These are phyloP conservation scores for Xylaria bambusicola DNA, from an alignment of 495 filamentous ascomycete species.

Conservation along the genomic window DNA sequence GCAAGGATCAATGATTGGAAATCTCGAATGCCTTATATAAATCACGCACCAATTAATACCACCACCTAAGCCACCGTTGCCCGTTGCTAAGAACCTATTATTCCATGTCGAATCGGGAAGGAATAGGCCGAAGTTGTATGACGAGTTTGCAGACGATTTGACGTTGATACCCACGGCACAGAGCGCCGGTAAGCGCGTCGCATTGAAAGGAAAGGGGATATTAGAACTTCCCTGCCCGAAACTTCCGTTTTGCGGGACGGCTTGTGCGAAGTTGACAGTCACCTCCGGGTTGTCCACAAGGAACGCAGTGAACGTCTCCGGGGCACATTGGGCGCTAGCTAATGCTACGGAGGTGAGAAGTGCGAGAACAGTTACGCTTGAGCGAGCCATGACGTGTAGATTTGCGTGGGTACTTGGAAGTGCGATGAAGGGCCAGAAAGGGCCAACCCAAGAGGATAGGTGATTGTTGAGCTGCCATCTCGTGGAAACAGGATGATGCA, in stretches of 20 bases:
- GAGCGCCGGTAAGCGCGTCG: slow-evolving; percentile 44
- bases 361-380: slow-evolving; percentile 3
- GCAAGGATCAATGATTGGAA: too few relatives aligned
- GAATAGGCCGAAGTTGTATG: slow-evolving; percentile 54
- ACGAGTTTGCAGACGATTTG: slow-evolving; percentile 42
- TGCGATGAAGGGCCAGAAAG: background rate
- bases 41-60: slow-evolving; percentile 44
- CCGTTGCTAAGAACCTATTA: slow-evolving; percentile 56
- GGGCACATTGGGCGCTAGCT: slow-evolving; percentile 20
- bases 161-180: slow-evolving; percentile 52
- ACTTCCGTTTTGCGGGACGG: slow-evolving; percentile 31
- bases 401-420: background rate
- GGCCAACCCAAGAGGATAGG: background rate
- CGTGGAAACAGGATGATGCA: too few relatives aligned
- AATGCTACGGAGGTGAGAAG: slow-evolving; percentile 18
- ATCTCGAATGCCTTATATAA: background rate
- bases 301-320: slow-evolving; percentile 25
- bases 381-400: slow-evolving; percentile 17
- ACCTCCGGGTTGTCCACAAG: slow-evolving; percentile 22
- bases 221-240: slow-evolving; percentile 37
- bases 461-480: too few relatives aligned
- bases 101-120: slow-evolving; percentile 48
- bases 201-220: slow-evolving; percentile 41
- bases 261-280: slow-evolving; percentile 29
- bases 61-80: slow-evolving; percentile 59